phyloP scores from a whole-genome alignment of 1,284 basidiomycete species.

The Fereydounia khargensis region DNA sequence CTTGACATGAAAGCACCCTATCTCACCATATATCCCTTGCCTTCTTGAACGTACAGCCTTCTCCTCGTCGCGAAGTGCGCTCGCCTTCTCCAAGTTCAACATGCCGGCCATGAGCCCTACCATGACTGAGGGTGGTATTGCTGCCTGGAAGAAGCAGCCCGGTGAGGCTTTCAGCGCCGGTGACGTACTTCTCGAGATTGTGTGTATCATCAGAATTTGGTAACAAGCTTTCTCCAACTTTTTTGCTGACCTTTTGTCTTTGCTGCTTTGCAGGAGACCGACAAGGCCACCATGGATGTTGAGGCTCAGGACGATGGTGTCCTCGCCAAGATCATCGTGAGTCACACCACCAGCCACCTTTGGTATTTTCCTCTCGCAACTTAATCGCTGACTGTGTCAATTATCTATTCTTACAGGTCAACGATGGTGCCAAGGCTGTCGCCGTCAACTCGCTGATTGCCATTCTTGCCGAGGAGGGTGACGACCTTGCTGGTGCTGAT shows the following conservation, averaged over 20 bases:
- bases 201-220: no score
- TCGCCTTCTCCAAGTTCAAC: slow-evolving; percentile 67
- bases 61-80: slow-evolving; percentile 33
- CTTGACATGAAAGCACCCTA: background rate
- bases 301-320: slow-evolving; percentile 60
- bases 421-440: slow-evolving; percentile 54
- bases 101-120: slow-evolving; percentile 99
- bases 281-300: slow-evolving; percentile 59
- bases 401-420: no score
- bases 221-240: no score
- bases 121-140: slow-evolving; percentile 98
- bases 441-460: slow-evolving; percentile 58
- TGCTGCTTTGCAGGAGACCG: no score
- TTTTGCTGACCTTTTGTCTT: no score
- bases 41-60: slow-evolving; percentile 4
- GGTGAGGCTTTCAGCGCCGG: slow-evolving; percentile 85
- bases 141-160: slow-evolving; percentile 94
- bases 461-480: slow-evolving; percentile 59
- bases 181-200: slow-evolving; percentile 92
- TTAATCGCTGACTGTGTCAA: no score
- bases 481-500: slow-evolving; percentile 68
- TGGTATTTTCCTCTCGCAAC: no score
- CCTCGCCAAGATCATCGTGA: slow-evolving; percentile 58
- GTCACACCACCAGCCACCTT: no score
- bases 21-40: background rate